phyloP scores from a whole-genome alignment of 305 asterid species.

The Solanum hybrid region DNA sequence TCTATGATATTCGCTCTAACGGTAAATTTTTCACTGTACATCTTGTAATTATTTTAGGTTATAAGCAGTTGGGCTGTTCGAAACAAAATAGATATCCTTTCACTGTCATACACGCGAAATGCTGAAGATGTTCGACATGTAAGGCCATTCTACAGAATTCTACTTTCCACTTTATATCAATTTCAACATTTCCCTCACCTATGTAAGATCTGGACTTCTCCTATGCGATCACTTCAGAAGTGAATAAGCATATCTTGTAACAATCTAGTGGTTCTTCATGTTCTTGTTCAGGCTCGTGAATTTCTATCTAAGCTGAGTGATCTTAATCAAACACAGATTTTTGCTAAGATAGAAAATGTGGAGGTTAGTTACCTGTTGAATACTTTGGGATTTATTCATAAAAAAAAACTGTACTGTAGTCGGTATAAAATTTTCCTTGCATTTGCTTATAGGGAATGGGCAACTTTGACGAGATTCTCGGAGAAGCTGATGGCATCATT shows the following conservation, averaged over 20 bases:
- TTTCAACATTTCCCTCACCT: neutral
- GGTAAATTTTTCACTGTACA: neutral
- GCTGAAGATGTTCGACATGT: constrained; percentile 82
- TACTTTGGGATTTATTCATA: neutral
- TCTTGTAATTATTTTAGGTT: constrained; percentile 28
- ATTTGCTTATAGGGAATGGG: constrained; percentile 48
- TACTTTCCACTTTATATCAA: neutral
- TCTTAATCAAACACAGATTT: constrained; percentile 69
- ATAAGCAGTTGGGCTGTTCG: constrained; percentile 75
- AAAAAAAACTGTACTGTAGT: neutral
- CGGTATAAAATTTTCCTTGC: neutral
- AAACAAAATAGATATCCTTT: constrained; percentile 78
- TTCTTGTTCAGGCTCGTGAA: constrained; percentile 62
- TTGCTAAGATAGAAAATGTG: constrained; percentile 80
- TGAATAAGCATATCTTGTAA: neutral
- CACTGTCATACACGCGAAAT: constrained; percentile 66
- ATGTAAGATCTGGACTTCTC: neutral
- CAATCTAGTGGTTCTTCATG: neutral
- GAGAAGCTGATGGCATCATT: constrained; percentile 84
- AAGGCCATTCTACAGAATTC: constrained; percentile 14
- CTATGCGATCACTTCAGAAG: neutral
- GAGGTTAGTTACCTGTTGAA: constrained; percentile 42
- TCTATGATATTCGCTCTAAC: neutral
- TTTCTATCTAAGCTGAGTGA: constrained; percentile 65
- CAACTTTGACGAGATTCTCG: constrained; percentile 72